Base-by-base conservation (phyloP, 805 yeast species). In the Candida vartiovaarae region DNA sequence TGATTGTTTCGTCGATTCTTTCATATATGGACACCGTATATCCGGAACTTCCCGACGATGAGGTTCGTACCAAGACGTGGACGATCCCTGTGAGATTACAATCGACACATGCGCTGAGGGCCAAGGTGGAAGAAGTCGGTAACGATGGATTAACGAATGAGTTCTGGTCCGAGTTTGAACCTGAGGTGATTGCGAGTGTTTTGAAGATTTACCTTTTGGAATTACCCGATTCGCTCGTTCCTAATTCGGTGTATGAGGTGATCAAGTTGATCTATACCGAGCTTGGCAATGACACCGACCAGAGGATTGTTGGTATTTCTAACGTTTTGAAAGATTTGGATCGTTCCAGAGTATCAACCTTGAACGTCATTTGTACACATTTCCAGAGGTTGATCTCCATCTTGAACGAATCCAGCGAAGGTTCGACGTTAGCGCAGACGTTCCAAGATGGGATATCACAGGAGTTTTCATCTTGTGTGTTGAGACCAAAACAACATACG, bases 321-420 rank as follows among this genome's bases (percentile, higher is more conserved):
- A 82, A 80, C 47, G 76, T 83, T 0, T 67, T 87, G 39, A 70
- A 76, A 4, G 84, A 84, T 45, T 68, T 87, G 42, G 80, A 88
- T 23, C 76, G 81, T 41, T 72, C 83, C 37, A 84, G 82, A 54
- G 67, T 86, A 36, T 91, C 95, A 2, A 84, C 95, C 0, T 70
- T 87, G 42, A 90, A 84, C 59, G 89, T 90, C 2, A 62, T 87
- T n/a, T 73, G 82, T 33, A 79, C 88, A 2, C 95, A 87, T 61
- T 75, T 87, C 59, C 72, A 74, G 41, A 70, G 95, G 38, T 64
- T 87, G 44, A 74, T 82, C 28, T 62, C 73, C 25, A 74, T 77
- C 30, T 62, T 80, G 58, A 56, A 70, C 59, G 63, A 76, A 72
- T 57, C 69, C 59, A 50, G 74, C 57, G 59, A 65, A 55, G 57